These are phyloP conservation scores for Tuber magnatum DNA, from an alignment of 495 filamentous ascomycete genomes.

Conservation along the genomic window DNA sequence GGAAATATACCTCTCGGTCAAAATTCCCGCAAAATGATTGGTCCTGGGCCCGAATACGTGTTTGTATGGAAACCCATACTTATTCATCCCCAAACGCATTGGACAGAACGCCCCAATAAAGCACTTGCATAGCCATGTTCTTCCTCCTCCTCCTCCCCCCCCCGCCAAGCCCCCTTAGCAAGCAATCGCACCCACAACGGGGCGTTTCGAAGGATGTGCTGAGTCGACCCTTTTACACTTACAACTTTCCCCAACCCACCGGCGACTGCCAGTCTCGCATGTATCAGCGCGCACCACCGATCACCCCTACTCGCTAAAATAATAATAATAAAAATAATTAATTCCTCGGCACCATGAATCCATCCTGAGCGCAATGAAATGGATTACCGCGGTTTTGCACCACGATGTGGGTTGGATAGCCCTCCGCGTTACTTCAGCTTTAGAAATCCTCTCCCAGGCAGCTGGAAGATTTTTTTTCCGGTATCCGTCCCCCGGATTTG, in stretches of 20 bases:
- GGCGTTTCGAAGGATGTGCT: neutral
- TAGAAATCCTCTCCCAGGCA: neutral
- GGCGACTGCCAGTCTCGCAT: neutral
- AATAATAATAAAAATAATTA: neutral
- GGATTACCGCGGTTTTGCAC: neutral
- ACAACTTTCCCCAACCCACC: neutral
- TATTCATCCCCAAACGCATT: neutral
- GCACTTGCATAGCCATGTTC: neutral
- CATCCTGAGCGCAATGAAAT: neutral
- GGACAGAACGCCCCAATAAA: neutral
- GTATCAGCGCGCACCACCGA: neutral
- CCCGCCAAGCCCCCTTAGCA: neutral
- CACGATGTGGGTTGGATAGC: neutral
- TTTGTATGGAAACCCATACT: slow-evolving; percentile 3
- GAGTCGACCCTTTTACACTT: neutral
- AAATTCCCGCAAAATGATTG: slow-evolving; percentile 4
- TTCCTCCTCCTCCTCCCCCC: neutral
- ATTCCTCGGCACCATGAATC: neutral
- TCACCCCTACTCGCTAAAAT: neutral
- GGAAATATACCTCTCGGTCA: neutral
- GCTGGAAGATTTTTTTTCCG: neutral
- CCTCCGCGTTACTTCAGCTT: neutral
- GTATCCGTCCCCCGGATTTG: neutral
- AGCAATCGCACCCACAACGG: neutral
- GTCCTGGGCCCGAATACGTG: slow-evolving; percentile 5